A percentile compares a stretch with the other conserved stretches of the same genome.
Conservation (phyloP, 129 eudicot genomes). For the Mikania micrantha region DNA sequence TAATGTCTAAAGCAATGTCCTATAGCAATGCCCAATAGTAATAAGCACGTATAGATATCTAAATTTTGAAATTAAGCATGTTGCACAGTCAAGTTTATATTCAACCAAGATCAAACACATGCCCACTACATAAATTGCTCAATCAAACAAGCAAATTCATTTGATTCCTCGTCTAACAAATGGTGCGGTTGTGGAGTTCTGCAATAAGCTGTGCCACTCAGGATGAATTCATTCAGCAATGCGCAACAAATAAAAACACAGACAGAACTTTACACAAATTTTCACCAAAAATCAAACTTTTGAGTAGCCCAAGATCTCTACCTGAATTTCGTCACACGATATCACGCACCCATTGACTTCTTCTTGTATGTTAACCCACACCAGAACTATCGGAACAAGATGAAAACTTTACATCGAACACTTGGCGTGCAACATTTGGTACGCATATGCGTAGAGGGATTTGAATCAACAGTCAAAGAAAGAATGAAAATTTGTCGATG, state of each 20-base stretch:
- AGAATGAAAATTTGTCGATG: not conserved
- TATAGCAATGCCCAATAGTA: not conserved
- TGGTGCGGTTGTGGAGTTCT: not conserved
- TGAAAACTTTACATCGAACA: constrained; percentile 4
- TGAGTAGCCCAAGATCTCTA: constrained; percentile 13
- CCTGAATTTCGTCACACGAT: not conserved
- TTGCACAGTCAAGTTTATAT: not conserved
- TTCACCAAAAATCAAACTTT: not conserved
- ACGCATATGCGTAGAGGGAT: not conserved
- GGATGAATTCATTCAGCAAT: too few relatives aligned
- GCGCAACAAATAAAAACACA: not conserved
- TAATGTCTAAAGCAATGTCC: too few relatives aligned
- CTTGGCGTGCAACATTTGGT: too few relatives aligned
- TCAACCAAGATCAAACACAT: constrained; percentile 6
- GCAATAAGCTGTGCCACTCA: not conserved
- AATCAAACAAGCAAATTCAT: constrained; percentile 3
- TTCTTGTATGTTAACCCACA: not conserved
- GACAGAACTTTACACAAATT: not conserved
- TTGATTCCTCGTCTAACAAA: not conserved
- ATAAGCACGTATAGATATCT: not conserved
- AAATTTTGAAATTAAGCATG: not conserved
- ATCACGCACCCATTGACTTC: constrained; percentile 19
- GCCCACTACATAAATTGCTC: not conserved
- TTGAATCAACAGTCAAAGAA: not conserved
- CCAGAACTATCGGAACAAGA: not conserved